phyloP scores from a whole-genome alignment of 1,139 yeast species.

The Citeromyces hawaiiensis region DNA sequence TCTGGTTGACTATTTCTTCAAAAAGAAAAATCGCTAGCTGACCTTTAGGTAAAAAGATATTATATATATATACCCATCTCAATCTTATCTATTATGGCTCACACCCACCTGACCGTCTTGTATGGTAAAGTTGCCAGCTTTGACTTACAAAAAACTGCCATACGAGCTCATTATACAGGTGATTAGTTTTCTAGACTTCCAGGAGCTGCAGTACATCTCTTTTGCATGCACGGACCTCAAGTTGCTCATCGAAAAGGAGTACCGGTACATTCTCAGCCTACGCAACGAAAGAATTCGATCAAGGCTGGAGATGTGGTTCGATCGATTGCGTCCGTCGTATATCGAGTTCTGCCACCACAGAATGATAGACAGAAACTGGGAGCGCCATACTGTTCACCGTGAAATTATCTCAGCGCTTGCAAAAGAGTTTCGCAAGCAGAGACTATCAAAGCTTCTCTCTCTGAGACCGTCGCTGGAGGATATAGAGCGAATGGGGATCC shows the following conservation, averaged over 20 bases:
- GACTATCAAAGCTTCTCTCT: constrained; percentile 4
- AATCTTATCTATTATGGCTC: background rate
- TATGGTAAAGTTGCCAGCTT: background rate
- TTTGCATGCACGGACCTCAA: background rate
- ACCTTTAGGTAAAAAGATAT: too few species aligned
- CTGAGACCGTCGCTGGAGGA: constrained; percentile 4
- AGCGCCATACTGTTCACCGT: constrained; percentile 1
- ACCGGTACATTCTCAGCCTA: constrained; percentile 1
- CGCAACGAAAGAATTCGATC: constrained; percentile 1
- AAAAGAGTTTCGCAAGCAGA: constrained; percentile 1
- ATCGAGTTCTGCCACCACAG: constrained; percentile 2
- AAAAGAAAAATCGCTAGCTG: background rate
- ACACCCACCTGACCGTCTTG: background rate
- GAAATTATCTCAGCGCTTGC: constrained; percentile 1
- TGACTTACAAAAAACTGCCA: constrained; percentile 1
- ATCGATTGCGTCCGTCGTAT: constrained; percentile 2
- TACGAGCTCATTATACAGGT: constrained; percentile 2
- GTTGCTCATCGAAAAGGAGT: background rate
- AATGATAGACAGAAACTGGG: constrained; percentile 2
- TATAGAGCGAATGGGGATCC: background rate
- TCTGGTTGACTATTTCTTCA: background rate
- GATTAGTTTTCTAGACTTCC: constrained; percentile 2
- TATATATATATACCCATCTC: background rate
- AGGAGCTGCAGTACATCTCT: constrained; percentile 1
- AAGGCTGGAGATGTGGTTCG: constrained; percentile 2